Evolutionary conservation across 257 asterid species (phyloP), one percentile per base, ranked within the genome.

Genomic region (Ilex asprella): DNA sequence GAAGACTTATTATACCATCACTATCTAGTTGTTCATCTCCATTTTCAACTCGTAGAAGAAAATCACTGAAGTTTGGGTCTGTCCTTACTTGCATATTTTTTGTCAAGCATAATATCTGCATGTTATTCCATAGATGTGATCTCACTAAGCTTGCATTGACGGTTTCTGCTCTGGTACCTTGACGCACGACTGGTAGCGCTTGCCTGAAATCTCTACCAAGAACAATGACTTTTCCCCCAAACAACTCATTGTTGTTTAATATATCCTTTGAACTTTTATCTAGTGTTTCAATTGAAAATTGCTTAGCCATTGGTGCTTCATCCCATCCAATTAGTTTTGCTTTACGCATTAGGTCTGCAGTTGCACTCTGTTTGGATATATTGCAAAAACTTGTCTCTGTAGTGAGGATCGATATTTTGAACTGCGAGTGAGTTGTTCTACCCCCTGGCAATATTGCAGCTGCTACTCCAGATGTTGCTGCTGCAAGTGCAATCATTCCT

Each of bases 371-470:
- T 6, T 50, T 61, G 1, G 54, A 49, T 3, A 58, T 31, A 3
- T 12, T 10, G 9, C 61, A 72, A 6, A 30, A 30, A 1, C 3
- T 2, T 12, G 9, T 16, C 7, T 53, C 39, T 4, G 31, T 2
- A 1, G 14, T 44, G 14, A 35, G 30, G 0, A 72, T 52, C 2
- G 67, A 64, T 0, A 73, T 62, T 31, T 64, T 73, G 7, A 73
- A 68, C 1, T 60, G 16, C 0, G 74, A 68, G 31, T 68, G 63
- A 0, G 64, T 16, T 2, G 67, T 65, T 10, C 68, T 21, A 21
- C 27, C 63, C 8, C 67, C 67, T 0, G 55, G 35, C 3, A 61
- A 2, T 0, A 61, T 61, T 0, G 69, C 55, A 2, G 70, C 16
- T 2, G 61, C 62, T 10, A 69, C 8, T 0, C 68, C 56, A 0